These are phyloP conservation scores for Tausonia pullulans DNA, from an alignment of 1,284 basidiomycete species.

Conservation along the genomic window DNA sequence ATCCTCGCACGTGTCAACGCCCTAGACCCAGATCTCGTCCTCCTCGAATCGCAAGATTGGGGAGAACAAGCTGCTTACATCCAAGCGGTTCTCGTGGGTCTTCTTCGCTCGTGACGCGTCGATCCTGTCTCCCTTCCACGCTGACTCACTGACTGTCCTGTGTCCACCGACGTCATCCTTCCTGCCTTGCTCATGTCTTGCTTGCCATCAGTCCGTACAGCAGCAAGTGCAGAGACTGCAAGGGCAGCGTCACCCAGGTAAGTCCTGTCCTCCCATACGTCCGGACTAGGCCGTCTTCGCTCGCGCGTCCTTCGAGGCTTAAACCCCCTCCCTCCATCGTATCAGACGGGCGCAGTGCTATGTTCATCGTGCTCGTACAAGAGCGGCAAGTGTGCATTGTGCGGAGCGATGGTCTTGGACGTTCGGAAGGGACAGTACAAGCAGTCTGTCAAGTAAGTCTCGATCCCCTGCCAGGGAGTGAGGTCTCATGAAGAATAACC, in stretches of 20 bases:
- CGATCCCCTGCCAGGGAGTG: too few species aligned
- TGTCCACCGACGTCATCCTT: constrained; percentile 21
- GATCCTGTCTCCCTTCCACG: not conserved
- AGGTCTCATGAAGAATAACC: too few species aligned
- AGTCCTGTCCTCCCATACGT: not conserved
- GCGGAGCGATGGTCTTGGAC: constrained; percentile 32
- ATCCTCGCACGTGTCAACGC: constrained; percentile 23
- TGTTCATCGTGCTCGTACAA: constrained; percentile 38
- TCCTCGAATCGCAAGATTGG: constrained; percentile 34
- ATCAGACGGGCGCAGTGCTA: constrained; percentile 31
- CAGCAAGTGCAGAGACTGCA: constrained; percentile 36
- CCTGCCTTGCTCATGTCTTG: too few species aligned
- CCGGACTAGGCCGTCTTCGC: too few species aligned
- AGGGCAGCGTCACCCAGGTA: constrained; percentile 22
- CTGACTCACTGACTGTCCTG: constrained; percentile 23
- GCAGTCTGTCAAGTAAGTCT: too few species aligned
- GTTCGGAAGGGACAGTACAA: not conserved
- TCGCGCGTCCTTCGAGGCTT: not conserved
- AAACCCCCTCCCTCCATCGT: constrained; percentile 20
- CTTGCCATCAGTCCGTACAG: constrained; percentile 29
- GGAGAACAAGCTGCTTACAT: constrained; percentile 35
- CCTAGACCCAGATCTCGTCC: constrained; percentile 29
- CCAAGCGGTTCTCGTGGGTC: constrained; percentile 22
- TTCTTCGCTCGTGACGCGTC: not conserved
- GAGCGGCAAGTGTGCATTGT: constrained; percentile 35